phyloP scores from a whole-genome alignment of 768 basidiomycete genomes.

The Mycena amicta region DNA sequence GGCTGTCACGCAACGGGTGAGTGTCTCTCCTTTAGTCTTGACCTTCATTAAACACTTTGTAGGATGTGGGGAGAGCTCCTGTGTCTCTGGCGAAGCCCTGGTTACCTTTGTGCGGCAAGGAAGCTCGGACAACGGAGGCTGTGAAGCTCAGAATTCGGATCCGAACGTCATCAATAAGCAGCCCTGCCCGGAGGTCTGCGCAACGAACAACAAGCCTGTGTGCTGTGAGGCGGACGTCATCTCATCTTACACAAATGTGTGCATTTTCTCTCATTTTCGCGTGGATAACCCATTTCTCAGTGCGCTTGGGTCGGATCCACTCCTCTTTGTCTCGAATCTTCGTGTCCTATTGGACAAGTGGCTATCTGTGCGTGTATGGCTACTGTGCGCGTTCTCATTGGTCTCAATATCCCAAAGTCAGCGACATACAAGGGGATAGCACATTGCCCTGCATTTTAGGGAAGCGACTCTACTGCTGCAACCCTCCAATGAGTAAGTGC shows the following conservation, averaged over 20 bases:
- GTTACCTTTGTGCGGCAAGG: conserved; percentile 19
- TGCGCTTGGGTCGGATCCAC: conserved; percentile 20
- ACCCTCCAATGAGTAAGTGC: conserved; percentile 20
- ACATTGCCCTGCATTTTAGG: conserved; percentile 16
- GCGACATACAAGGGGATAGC: conserved; percentile 27
- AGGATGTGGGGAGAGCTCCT: conserved; percentile 6
- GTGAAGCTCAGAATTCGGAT: conserved; percentile 8
- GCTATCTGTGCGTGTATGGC: conserved; percentile 1
- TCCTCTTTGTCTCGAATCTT: conserved; percentile 22
- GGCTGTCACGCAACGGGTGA: conserved; percentile 16
- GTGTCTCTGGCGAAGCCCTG: conserved; percentile 11
- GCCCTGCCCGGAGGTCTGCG: conserved; percentile 15
- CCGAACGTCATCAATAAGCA: conserved; percentile 3
- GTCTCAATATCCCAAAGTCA: conserved; percentile 6
- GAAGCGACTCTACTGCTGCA: conserved; percentile 21
- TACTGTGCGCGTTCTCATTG: no score
- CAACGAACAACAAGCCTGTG: conserved; percentile 17
- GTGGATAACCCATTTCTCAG: conserved; percentile 3
- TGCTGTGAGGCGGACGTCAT: conserved; percentile 17
- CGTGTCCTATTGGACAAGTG: conserved; percentile 15
- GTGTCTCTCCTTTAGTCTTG: neutral
- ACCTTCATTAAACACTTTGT: neutral
- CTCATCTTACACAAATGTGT: neutral
- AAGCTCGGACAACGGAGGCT: conserved; percentile 14
- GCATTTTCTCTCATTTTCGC: neutral